Evolutionary conservation across 2,329 filamentous ascomycete species (phyloP), one percentile per base, ranked within the genome.

Genomic region (Hirsutella thompsonii): DNA sequence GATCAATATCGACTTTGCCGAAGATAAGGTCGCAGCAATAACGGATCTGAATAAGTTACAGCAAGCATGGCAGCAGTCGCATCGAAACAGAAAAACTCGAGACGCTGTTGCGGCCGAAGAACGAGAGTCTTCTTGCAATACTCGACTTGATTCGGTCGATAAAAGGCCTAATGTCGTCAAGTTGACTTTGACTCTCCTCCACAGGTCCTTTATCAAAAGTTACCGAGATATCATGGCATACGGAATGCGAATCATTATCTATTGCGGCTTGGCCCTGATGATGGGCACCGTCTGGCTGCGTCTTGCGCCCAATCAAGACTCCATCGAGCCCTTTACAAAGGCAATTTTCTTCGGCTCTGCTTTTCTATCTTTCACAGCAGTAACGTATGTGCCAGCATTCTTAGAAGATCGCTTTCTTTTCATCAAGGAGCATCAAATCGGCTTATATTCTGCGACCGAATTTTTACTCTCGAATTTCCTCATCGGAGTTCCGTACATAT

Each of bases 241-340:
- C 53, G 83, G 82, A 0, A 86, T 92, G 49, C 76, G 87, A 3
- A 69, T 92, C 34, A 80, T 74, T 33, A 93, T 93, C 85, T 92
- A 93, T 58, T 47, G 53, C 19, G 75, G 76, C 1, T 68, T 93
- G 14, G 85, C 85, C 1, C 75, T 92, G 50, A 81, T 92, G 74
- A 88, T 90, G 81, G 86, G 87, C 5, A 93, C 87, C 0, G 83
- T 93, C 11, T 94, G 84, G 80, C 64, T 93, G 13, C 76, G 86
- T 5, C 68, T 94, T 3, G 63, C 70, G 4, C 69, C 80, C 0
- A 64, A 69, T 0, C 86, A 93, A 55, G 65, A 70, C 42, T 81
- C 82, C 44, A 90, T 94, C 49, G 81, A 86, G 51, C 78, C 85
- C 0, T 83, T 85, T 52, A 86, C 79, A 58, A 94, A 93, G 56